These are phyloP conservation scores for Alternaria arbusti DNA, from an alignment of 2,329 filamentous ascomycete species.

Conservation along the genomic window DNA sequence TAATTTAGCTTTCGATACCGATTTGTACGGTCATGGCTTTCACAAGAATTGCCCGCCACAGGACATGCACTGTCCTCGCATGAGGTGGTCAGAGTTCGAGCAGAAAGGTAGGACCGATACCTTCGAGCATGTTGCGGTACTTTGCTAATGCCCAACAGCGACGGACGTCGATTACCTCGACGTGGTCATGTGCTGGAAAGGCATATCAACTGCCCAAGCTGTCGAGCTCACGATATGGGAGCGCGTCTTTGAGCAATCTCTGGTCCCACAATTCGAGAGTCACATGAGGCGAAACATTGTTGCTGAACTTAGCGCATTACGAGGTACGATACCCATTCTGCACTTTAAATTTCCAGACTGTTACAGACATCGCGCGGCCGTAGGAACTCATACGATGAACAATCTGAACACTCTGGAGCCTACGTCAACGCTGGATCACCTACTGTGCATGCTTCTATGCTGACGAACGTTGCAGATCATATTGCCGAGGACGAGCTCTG, in stretches of 20 bases:
- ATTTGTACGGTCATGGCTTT: constrained; percentile 23
- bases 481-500: constrained; percentile 14
- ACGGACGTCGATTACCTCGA: constrained; percentile 40
- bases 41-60: constrained; percentile 7
- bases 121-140: neutral
- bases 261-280: constrained; percentile 27
- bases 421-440: neutral
- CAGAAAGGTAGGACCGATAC: constrained; percentile 12
- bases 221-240: constrained; percentile 44
- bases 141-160: constrained; percentile 5
- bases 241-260: constrained; percentile 25
- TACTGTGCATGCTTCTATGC: neutral
- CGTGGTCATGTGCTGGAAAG: constrained; percentile 46
- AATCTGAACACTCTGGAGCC: neutral
- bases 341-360: neutral
- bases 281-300: constrained; percentile 18
- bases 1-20: constrained; percentile 19
- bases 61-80: constrained; percentile 30
- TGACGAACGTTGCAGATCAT: constrained; percentile 9
- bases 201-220: constrained; percentile 34
- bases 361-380: neutral
- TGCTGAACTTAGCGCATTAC: constrained; percentile 3
- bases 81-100: constrained; percentile 27
- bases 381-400: neutral
- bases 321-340: neutral